A percentile compares a stretch with the other conserved stretches of the same genome.
These are phyloP conservation scores for Asterophora lycoperdoides DNA, from an alignment of 768 basidiomycete genomes.

Conservation along the genomic window DNA sequence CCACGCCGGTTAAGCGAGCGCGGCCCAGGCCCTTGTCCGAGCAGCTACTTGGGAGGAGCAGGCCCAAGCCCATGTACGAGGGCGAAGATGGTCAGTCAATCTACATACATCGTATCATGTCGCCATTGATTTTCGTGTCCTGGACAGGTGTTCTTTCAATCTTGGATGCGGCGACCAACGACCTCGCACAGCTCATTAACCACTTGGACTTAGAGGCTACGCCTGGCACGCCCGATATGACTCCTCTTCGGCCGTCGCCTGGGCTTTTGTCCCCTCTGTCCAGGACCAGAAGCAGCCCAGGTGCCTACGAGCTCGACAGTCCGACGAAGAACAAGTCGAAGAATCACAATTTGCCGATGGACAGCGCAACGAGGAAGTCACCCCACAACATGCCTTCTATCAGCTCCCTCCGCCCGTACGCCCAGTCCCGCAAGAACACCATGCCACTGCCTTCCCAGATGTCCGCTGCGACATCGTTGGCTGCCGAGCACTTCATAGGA, in stretches of 20 bases:
- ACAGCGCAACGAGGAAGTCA: slow-evolving; percentile 18
- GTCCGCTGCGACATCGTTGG: neutral
- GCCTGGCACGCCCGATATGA: slow-evolving; percentile 49
- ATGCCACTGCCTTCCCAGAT: neutral
- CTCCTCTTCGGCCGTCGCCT: slow-evolving; percentile 39
- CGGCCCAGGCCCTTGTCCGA: slow-evolving; percentile 63
- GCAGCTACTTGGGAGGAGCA: slow-evolving; percentile 45
- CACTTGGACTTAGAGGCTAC: slow-evolving; percentile 81
- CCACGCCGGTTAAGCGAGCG: slow-evolving; percentile 42
- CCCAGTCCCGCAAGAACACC: slow-evolving; percentile 24
- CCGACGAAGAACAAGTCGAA: slow-evolving; percentile 29
- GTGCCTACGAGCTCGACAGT: slow-evolving; percentile 21
- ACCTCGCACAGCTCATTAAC: slow-evolving; percentile 73
- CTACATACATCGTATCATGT: neutral
- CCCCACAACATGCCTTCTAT: slow-evolving; percentile 34
- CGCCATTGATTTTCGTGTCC: slow-evolving; percentile 5
- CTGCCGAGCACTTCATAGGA: slow-evolving; percentile 29
- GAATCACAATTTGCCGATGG: neutral
- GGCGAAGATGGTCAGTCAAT: slow-evolving; percentile 48
- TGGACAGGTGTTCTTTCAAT: slow-evolving; percentile 55
- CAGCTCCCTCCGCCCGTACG: slow-evolving; percentile 49
- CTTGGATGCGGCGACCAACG: slow-evolving; percentile 76
- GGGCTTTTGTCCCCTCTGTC: slow-evolving; percentile 9
- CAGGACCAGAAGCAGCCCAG: slow-evolving; percentile 17
- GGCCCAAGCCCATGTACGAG: slow-evolving; percentile 49